Conservation (phyloP, 352 stramenopile genomes). For the Nothophytophthora sp. region DNA sequence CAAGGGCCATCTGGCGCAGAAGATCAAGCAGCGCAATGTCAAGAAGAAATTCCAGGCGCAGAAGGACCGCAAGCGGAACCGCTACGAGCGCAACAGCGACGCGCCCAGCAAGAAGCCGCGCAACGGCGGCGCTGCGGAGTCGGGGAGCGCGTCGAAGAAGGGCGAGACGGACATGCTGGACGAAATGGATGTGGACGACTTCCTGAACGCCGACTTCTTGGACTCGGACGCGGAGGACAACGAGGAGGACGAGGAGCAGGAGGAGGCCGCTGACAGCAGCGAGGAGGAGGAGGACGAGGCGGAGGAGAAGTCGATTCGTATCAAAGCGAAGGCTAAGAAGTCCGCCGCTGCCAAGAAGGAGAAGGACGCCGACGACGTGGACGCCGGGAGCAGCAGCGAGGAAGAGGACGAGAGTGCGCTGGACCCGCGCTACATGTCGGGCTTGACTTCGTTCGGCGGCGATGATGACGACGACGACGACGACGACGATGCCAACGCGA, state of each 20-base stretch:
- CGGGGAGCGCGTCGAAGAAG: slow-evolving; percentile 29
- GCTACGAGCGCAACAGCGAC: slow-evolving; percentile 67
- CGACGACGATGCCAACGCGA: slow-evolving; percentile 17
- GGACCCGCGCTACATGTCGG: slow-evolving; percentile 77
- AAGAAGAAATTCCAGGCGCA: slow-evolving; percentile 82
- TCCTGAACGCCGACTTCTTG: slow-evolving; percentile 82
- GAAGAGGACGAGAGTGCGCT: slow-evolving; percentile 83
- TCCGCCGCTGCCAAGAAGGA: slow-evolving; percentile 18
- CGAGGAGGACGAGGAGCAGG: slow-evolving; percentile 22
- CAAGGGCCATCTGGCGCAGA: slow-evolving; percentile 73
- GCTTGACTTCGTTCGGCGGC: slow-evolving; percentile 29
- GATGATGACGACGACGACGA: slow-evolving; percentile 36
- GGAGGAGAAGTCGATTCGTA: no score
- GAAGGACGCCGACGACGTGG: slow-evolving; percentile 45
- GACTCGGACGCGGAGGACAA: slow-evolving; percentile 60
- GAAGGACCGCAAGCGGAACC: slow-evolving; percentile 78
- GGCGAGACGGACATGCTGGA: slow-evolving; percentile 82
- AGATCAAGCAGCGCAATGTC: slow-evolving; percentile 87
- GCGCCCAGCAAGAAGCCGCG: slow-evolving; percentile 48
- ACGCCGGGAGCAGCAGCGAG: slow-evolving; percentile 71
- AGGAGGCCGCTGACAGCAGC: slow-evolving; percentile 16
- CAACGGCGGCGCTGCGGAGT: slow-evolving; percentile 20
- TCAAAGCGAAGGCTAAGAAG: slow-evolving; percentile 21
- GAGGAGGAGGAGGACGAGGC: slow-evolving; percentile 35
- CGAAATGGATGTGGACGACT: slow-evolving; percentile 89